These are phyloP conservation scores for Tricholoma bakamatsutake DNA, from an alignment of 768 basidiomycete species.

Conservation along the genomic window DNA sequence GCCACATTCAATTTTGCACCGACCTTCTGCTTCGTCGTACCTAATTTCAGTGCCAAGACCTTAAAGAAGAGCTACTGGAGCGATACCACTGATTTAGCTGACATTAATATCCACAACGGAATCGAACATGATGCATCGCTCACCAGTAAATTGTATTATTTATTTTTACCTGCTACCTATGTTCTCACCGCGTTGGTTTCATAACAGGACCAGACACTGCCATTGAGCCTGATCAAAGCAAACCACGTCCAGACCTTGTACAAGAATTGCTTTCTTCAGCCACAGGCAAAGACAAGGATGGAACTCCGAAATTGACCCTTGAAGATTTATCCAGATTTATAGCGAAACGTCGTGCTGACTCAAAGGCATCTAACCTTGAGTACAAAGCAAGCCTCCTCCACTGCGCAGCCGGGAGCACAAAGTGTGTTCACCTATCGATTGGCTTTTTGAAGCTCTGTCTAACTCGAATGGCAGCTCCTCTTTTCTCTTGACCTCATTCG, in stretches of 20 bases:
- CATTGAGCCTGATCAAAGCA: slow-evolving; percentile 43
- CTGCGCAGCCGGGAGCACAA: slow-evolving; percentile 55
- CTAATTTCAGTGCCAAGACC: slow-evolving; percentile 49
- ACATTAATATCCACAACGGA: slow-evolving; percentile 66
- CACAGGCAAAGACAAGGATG: slow-evolving; percentile 46
- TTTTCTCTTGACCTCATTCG: slow-evolving; percentile 56
- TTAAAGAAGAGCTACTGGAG: slow-evolving; percentile 46
- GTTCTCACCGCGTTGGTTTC: slow-evolving; percentile 23
- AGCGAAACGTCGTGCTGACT: slow-evolving; percentile 53
- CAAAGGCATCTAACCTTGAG: slow-evolving; percentile 42
- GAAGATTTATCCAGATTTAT: slow-evolving; percentile 52
- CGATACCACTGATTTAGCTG: slow-evolving; percentile 57
- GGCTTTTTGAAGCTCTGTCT: background rate
- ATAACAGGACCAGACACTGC: slow-evolving; percentile 41
- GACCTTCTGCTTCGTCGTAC: slow-evolving; percentile 59
- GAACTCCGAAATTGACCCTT: slow-evolving; percentile 38
- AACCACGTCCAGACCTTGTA: slow-evolving; percentile 40
- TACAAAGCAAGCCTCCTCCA: slow-evolving; percentile 47
- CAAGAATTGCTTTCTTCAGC: slow-evolving; percentile 49
- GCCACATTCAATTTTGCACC: slow-evolving; percentile 61
- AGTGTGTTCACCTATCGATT: slow-evolving; percentile 29
- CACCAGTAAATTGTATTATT: slow-evolving; percentile 36
- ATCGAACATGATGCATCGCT: slow-evolving; percentile 66
- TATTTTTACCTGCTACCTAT: background rate
- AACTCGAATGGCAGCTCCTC: slow-evolving; percentile 36